These are phyloP conservation scores for Salisapilia sapeloensis DNA, from an alignment of 352 stramenopile genomes.

Conservation along the genomic window DNA sequence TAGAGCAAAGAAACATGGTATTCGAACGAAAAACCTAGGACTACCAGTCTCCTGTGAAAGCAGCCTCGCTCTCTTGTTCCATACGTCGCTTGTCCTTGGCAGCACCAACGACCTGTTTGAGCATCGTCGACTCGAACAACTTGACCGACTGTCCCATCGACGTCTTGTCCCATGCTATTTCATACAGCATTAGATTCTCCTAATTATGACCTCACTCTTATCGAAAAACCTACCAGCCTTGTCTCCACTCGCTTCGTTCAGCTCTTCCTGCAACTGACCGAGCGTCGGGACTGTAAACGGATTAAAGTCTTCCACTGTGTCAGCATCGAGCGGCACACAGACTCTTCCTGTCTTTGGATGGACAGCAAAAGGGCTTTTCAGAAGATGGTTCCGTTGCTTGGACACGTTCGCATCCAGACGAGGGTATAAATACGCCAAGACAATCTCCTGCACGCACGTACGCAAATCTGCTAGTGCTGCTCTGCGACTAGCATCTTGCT, in stretches of 20 bases:
- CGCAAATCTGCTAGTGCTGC: conserved; percentile 50
- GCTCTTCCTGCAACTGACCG: conserved; percentile 62
- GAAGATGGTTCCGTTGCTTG: conserved; percentile 98
- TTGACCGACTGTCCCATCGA: conserved; percentile 61
- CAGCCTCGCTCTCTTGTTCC: conserved; percentile 39
- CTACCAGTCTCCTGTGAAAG: conserved; percentile 72
- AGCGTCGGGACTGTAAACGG: conserved; percentile 77
- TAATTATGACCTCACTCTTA: not conserved
- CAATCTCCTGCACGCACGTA: conserved; percentile 89
- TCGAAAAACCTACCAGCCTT: conserved; percentile 5
- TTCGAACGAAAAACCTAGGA: not conserved
- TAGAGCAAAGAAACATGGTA: not conserved
- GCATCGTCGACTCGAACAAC: conserved; percentile 49
- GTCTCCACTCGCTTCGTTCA: conserved; percentile 33
- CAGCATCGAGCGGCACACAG: conserved; percentile 91
- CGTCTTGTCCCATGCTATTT: conserved; percentile 11
- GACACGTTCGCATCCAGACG: conserved; percentile 99
- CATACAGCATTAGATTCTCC: not conserved
- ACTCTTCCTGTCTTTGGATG: conserved; percentile 96
- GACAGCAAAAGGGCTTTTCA: conserved; percentile 98
- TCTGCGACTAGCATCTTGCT: conserved; percentile 26
- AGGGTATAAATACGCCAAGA: conserved; percentile 94
- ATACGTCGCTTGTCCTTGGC: conserved; percentile 64
- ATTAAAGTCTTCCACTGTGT: conserved; percentile 74
- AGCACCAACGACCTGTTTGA: conserved; percentile 41